Evolutionary conservation across 2,329 filamentous ascomycete species (phyloP).

Genomic region (Apiospora arundinis): DNA sequence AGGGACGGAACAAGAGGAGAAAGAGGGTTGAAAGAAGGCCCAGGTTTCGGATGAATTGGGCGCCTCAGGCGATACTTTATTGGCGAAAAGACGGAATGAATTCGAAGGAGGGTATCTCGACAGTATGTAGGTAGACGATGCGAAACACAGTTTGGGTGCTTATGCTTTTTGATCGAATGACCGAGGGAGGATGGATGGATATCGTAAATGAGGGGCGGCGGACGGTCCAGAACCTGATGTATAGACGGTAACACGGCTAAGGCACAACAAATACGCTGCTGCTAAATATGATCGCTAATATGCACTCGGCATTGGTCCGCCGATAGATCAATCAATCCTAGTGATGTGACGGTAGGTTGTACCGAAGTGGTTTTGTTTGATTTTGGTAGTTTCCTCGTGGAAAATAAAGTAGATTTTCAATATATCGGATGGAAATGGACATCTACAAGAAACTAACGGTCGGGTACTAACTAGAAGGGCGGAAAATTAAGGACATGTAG

Average conservation of each 20-base stretch:
- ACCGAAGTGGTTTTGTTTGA: neutral
- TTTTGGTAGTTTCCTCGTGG: neutral
- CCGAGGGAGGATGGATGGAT: constrained; percentile 2
- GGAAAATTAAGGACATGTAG: constrained; percentile 8
- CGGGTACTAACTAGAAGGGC: neutral
- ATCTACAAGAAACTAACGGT: constrained; percentile 4
- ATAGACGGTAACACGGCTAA: constrained; percentile 21
- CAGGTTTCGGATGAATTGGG: neutral
- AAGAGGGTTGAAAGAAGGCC: no score
- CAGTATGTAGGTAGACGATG: neutral
- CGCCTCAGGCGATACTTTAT: no score
- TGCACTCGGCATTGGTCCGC: constrained; percentile 4
- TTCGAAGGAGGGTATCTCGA: neutral
- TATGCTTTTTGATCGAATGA: neutral
- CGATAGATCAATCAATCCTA: neutral
- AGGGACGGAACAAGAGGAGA: constrained; percentile 19
- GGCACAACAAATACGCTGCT: constrained; percentile 14
- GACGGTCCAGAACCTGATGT: constrained; percentile 22
- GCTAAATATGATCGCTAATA: neutral
- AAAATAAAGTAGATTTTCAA: neutral
- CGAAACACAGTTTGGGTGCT: neutral
- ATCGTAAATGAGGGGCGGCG: constrained; percentile 17
- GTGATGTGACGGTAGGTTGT: constrained; percentile 8
- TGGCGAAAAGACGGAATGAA: neutral
- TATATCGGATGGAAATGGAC: constrained; percentile 8